Evolutionary conservation across 257 asterid genomes (phyloP).

Genomic region (Ilex asprella): DNA sequence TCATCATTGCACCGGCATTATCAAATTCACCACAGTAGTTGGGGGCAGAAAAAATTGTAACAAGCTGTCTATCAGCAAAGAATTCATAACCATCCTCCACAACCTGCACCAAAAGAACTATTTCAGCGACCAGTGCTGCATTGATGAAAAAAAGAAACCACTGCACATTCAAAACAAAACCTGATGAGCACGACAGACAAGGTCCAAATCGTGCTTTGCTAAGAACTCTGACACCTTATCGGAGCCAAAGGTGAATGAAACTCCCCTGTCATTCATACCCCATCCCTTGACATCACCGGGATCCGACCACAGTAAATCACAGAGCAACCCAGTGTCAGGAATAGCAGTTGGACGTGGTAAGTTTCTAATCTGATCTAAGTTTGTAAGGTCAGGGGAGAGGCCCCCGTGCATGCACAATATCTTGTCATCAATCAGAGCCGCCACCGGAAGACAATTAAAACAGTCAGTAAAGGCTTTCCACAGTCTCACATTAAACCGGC

Average conservation of each 20-base stretch:
- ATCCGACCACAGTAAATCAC: slow-evolving; percentile 43
- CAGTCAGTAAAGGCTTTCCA: slow-evolving; percentile 39
- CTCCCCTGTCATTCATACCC: slow-evolving; percentile 42
- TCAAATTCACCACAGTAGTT: slow-evolving; percentile 35
- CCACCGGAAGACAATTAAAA: slow-evolving; percentile 39
- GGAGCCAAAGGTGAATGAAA: slow-evolving; percentile 31
- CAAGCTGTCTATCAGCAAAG: slow-evolving; percentile 37
- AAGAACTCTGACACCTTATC: slow-evolving; percentile 32
- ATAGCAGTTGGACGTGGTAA: slow-evolving; percentile 33
- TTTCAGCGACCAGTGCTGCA: neutral
- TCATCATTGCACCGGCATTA: slow-evolving; percentile 40
- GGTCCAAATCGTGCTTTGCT: slow-evolving; percentile 33
- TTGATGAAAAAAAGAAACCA: slow-evolving; percentile 1
- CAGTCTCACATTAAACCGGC: slow-evolving; percentile 29
- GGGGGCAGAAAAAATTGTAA: slow-evolving; percentile 35
- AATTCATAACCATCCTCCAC: slow-evolving; percentile 42
- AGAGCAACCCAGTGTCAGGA: slow-evolving; percentile 35
- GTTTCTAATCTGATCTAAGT: slow-evolving; percentile 32
- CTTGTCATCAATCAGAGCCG: slow-evolving; percentile 33
- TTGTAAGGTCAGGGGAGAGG: slow-evolving; percentile 32
- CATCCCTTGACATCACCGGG: slow-evolving; percentile 39
- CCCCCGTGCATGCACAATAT: slow-evolving; percentile 42
- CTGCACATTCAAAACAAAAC: slow-evolving; percentile 1
- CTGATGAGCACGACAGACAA: slow-evolving; percentile 44
- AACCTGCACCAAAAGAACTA: slow-evolving; percentile 21